Evolutionary conservation across 2,329 filamentous ascomycete genomes (phyloP).

Genomic region (Colletotrichum caudatum): DNA sequence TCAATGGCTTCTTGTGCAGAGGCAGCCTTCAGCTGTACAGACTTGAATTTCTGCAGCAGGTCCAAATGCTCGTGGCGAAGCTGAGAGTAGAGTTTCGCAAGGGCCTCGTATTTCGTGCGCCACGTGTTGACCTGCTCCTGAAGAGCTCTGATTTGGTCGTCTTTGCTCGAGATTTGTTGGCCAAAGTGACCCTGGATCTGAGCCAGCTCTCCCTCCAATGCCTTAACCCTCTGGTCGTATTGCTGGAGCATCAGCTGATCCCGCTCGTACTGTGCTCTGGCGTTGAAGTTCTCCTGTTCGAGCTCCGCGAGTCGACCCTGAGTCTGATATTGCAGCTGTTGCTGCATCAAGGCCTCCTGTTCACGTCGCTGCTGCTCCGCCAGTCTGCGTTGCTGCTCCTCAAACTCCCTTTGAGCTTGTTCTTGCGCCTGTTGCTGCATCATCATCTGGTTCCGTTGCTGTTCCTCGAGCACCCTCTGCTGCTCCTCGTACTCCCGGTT

Average conservation of each 20-base stretch:
- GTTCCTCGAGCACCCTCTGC: constrained; percentile 87
- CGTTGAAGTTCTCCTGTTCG: constrained; percentile 94
- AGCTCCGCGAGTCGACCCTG: constrained; percentile 96
- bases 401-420: constrained; percentile 93
- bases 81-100: constrained; percentile 97
- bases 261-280: constrained; percentile 94
- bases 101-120: constrained; percentile 95
- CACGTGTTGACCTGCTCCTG: constrained; percentile 99
- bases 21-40: constrained; percentile 93
- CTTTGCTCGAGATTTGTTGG: constrained; percentile 88
- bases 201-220: constrained; percentile 85
- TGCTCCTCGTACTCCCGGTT: constrained; percentile 97
- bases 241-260: constrained; percentile 97
- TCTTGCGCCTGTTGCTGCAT: constrained; percentile 85
- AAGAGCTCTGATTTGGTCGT: constrained; percentile 91
- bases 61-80: constrained; percentile 95
- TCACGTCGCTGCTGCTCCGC: constrained; percentile 91
- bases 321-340: constrained; percentile 93
- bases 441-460: constrained; percentile 83
- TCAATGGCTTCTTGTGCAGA: constrained; percentile 98
- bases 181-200: constrained; percentile 86
- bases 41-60: constrained; percentile 94
- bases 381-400: constrained; percentile 90
- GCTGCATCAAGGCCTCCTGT: constrained; percentile 87
- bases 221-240: constrained; percentile 94